Base-by-base conservation (phyloP, 106 monocot genomes). In the Alisma plantagoaquatica region DNA sequence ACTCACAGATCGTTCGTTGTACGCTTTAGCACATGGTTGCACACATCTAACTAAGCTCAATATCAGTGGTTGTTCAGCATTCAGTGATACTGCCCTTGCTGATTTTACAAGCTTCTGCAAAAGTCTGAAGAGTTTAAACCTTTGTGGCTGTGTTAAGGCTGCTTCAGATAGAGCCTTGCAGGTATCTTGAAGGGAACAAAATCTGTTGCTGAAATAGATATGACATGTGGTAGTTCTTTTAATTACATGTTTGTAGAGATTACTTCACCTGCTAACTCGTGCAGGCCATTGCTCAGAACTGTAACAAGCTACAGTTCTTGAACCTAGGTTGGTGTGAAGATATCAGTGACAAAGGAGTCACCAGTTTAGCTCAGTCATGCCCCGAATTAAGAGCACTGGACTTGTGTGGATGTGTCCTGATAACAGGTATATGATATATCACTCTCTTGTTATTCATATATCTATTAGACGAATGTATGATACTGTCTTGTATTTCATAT, bases 291-390 rank as follows among this genome's bases (percentile, higher is more conserved):
- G 82, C 76, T 42, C 53, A 20, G 25, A 86, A 82, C 51, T 99
- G 90, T 31, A 57, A 54, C 24, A 75, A 77, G 47, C 33, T 99
- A 31, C 85, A 99, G 43, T 68, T 51, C 10, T 56, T 99, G 60
- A 99, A 73, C 61, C 64, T 99, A 19, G 98, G 98, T 22, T 99
- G 90, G 90, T 99, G 98, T 59, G 98, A 99, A 18, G 53, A 54
- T 53, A 55, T 99, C 5, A 81, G 38, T 46, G 98, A 99, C 54
- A 77, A 79, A 68, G 98, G 98, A 38, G 90, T 99, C 2, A 70
- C 60, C n/a, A 72, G 77, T 51, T 76, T 99, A 69, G 85, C 90
- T 51, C 46, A 61, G 18, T 82, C 90, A 23, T 99, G 98, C 31
- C 98, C 90, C 33, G 78, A 99, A 72, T 73, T 99, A 14, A 68